phyloP scores from a whole-genome alignment of 2,329 filamentous ascomycete species.

The Paraphaeosphaeria sporulosa region DNA sequence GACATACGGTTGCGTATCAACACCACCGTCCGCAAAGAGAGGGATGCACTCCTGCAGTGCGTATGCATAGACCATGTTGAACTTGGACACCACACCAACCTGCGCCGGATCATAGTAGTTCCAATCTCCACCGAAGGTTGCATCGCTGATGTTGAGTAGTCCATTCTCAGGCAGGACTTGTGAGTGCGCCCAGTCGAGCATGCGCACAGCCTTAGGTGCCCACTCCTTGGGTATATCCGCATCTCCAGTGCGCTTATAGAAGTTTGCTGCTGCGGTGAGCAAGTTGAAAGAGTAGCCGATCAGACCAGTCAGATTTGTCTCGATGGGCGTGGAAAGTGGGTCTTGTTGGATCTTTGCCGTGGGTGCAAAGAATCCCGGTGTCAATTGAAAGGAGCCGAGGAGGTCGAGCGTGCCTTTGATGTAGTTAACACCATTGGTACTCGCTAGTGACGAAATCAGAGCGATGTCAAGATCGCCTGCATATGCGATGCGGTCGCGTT shows the following conservation, averaged over 20 bases:
- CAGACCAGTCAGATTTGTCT: too few relatives aligned
- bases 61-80: slow-evolving; percentile 45
- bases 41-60: slow-evolving; percentile 35
- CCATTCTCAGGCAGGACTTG: slow-evolving; percentile 28
- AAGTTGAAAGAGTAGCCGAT: slow-evolving; percentile 47
- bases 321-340: too few relatives aligned
- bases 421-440: too few relatives aligned
- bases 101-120: slow-evolving; percentile 45
- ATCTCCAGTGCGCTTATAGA: slow-evolving; percentile 41
- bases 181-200: slow-evolving; percentile 48
- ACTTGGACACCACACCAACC: slow-evolving; percentile 37
- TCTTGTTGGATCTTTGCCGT: too few relatives aligned
- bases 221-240: slow-evolving; percentile 32
- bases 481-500: too few relatives aligned
- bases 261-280: slow-evolving; percentile 37
- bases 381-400: too few relatives aligned
- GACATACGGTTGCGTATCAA: too few relatives aligned
- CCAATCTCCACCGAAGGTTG: slow-evolving; percentile 44
- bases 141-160: slow-evolving; percentile 35
- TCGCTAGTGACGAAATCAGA: too few relatives aligned
- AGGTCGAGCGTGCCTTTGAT: too few relatives aligned
- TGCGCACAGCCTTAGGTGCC: slow-evolving; percentile 42
- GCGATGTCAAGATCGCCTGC: too few relatives aligned
- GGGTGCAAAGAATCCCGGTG: too few relatives aligned
- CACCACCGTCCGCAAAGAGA: slow-evolving; percentile 28